A percentile compares a stretch with the other conserved stretches of the same genome.
Evolutionary conservation across 371 early-diverging fungal genomes (phyloP).

Genomic region (Circinella minor): DNA sequence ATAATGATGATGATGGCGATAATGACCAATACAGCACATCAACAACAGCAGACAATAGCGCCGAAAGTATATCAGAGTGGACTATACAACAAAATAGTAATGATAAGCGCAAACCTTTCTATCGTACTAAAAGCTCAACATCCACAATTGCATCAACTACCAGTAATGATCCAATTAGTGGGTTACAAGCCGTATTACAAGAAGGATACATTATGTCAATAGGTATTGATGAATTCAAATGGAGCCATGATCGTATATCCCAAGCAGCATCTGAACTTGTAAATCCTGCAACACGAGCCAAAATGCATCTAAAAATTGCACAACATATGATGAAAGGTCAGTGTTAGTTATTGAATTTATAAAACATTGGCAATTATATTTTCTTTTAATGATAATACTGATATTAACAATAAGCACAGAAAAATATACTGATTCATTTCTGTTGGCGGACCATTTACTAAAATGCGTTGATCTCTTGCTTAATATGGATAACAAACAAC

Average conservation of each 20-base stretch:
- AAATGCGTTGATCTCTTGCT: conserved; percentile 32
- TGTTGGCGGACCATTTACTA: conserved; percentile 43
- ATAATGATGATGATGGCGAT: too few species aligned
- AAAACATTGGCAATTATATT: too few species aligned
- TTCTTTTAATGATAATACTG: not conserved
- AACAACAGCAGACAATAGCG: too few species aligned
- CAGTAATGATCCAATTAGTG: conserved; percentile 38
- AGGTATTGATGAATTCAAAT: conserved; percentile 46
- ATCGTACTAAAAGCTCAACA: too few species aligned
- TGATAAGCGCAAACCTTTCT: too few species aligned
- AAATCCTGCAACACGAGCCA: conserved; percentile 30
- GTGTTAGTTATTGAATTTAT: too few species aligned
- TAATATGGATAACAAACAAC: conserved; percentile 21
- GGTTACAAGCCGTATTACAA: conserved; percentile 49
- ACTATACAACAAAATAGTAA: too few species aligned
- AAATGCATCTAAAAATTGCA: conserved; percentile 47
- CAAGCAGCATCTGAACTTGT: conserved; percentile 52
- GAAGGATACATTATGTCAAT: conserved; percentile 50
- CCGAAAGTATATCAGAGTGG: too few species aligned
- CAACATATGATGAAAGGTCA: conserved; percentile 32
- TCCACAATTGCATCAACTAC: too few species aligned
- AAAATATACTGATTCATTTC: conserved; percentile 27
- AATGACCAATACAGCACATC: too few species aligned
- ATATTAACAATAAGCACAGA: not conserved
- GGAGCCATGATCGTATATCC: conserved; percentile 52